Evolutionary conservation across 2,329 filamentous ascomycete genomes (phyloP).

Genomic region (Colletotrichum cordylinicola): DNA sequence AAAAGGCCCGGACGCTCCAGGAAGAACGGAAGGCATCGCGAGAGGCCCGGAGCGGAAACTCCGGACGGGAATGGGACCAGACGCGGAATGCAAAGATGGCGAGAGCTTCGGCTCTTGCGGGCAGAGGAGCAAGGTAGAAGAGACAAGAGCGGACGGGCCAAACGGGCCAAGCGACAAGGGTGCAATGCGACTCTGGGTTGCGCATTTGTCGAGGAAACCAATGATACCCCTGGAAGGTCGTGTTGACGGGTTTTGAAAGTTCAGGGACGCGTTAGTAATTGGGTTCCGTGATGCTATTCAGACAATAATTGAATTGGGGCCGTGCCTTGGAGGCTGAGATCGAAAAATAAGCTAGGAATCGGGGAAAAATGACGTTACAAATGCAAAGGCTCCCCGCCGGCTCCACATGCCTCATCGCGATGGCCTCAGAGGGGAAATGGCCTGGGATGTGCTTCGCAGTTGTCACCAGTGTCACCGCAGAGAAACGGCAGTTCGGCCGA

Average conservation of each 20-base stretch:
- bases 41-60: slow-evolving; percentile 55
- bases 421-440: background rate
- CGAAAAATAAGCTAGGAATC: slow-evolving; percentile 17
- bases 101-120: slow-evolving; percentile 56
- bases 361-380: slow-evolving; percentile 17
- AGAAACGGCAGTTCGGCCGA: slow-evolving; percentile 14
- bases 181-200: slow-evolving; percentile 7
- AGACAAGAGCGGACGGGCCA: background rate
- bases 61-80: slow-evolving; percentile 65
- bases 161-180: slow-evolving; percentile 1
- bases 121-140: slow-evolving; percentile 58
- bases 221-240: slow-evolving; percentile 19
- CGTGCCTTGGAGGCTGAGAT: slow-evolving; percentile 8
- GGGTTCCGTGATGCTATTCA: slow-evolving; percentile 17
- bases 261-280: slow-evolving; percentile 14
- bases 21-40: slow-evolving; percentile 67
- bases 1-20: slow-evolving; percentile 77
- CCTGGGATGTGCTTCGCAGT: background rate
- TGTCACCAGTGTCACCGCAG: background rate
- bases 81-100: slow-evolving; percentile 63
- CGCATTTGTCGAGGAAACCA: slow-evolving; percentile 7
- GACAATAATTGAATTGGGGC: slow-evolving; percentile 11
- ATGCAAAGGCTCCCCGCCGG: background rate
- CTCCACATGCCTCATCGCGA: slow-evolving; percentile 19
- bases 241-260: background rate